Evolutionary conservation across 306 rosid species (phyloP).

Genomic region (Ormosia emarginata): DNA sequence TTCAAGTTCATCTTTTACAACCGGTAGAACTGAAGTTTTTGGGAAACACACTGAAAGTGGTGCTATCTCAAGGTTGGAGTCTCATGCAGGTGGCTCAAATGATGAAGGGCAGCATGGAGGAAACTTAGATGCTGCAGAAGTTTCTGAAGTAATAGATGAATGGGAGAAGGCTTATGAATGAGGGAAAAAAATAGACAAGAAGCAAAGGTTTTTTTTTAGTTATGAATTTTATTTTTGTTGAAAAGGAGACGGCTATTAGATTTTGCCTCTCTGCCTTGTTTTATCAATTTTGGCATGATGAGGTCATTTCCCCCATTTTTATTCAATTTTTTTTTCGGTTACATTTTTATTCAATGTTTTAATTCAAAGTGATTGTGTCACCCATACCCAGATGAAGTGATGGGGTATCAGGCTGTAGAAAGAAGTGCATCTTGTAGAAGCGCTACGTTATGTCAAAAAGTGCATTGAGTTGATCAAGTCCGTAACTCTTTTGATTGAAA

Average conservation of each 20-base stretch:
- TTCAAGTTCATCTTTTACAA: constrained; percentile 37
- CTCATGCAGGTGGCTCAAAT: constrained; percentile 27
- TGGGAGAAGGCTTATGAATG: constrained; percentile 84
- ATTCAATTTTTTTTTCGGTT: no score
- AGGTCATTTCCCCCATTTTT: neutral
- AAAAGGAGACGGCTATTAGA: neutral
- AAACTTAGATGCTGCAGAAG: constrained; percentile 26
- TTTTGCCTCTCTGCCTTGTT: neutral
- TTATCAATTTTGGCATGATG: constrained; percentile 16
- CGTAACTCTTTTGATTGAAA: neutral
- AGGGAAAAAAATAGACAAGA: neutral
- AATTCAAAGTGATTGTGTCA: neutral
- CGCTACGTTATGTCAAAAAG: neutral
- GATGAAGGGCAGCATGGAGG: constrained; percentile 28
- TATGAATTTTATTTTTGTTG: neutral
- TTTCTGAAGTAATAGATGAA: constrained; percentile 63
- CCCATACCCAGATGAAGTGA: neutral
- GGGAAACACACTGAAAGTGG: neutral
- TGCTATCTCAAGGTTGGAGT: constrained; percentile 11
- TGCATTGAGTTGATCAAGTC: neutral
- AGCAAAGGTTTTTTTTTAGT: neutral
- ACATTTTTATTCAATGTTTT: neutral
- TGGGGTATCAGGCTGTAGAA: neutral
- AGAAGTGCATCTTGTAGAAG: neutral
- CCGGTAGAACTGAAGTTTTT: constrained; percentile 13